These are phyloP conservation scores for Trametes cinnabarina DNA, from an alignment of 768 basidiomycete genomes.

Conservation along the genomic window DNA sequence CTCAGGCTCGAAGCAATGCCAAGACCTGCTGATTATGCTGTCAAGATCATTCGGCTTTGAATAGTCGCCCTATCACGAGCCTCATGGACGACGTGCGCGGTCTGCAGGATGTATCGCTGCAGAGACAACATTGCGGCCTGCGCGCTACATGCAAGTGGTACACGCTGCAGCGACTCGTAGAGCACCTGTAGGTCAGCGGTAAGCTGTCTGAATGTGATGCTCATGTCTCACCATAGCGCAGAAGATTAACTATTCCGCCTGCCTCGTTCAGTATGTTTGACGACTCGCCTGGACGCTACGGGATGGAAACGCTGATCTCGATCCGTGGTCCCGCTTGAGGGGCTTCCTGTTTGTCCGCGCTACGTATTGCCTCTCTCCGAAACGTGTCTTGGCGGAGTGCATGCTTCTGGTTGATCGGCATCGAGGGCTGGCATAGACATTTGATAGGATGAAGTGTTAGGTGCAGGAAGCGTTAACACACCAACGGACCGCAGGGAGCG, in stretches of 20 bases:
- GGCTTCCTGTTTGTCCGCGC: not conserved
- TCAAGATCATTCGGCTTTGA: not conserved
- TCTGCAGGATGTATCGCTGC: too few species aligned
- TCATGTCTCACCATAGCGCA: not conserved
- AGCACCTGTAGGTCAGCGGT: too few species aligned
- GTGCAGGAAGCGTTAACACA: not conserved
- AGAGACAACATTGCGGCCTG: too few species aligned
- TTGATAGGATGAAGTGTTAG: not conserved
- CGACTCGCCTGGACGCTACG: not conserved
- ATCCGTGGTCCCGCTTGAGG: not conserved
- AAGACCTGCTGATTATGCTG: too few species aligned
- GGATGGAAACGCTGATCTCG: not conserved
- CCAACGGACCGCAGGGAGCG: not conserved
- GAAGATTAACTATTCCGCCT: not conserved
- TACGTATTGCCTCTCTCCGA: not conserved
- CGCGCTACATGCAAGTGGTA: too few species aligned
- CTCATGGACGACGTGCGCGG: too few species aligned
- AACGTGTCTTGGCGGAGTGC: not conserved
- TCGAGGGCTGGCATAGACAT: too few species aligned
- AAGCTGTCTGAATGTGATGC: too few species aligned
- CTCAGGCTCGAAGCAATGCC: not conserved
- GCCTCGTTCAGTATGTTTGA: not conserved
- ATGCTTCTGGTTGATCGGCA: too few species aligned
- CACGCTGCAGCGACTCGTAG: too few species aligned
- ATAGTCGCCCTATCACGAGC: too few species aligned